Evolutionary conservation across 805 yeast genomes (phyloP).

Genomic region (Kurtzmaniella cleridarum): DNA sequence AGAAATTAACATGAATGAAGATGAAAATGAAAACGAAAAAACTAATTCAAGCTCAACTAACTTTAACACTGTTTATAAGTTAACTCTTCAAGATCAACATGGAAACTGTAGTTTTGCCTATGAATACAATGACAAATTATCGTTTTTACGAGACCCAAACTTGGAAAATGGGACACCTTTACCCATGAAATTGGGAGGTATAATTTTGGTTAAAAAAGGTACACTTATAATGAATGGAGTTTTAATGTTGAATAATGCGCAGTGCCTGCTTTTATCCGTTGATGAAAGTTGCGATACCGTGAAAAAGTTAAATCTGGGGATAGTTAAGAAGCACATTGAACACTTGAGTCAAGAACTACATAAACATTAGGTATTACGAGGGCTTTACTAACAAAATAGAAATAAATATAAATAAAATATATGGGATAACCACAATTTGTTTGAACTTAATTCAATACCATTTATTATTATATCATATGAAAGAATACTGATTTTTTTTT

Average conservation of each 20-base stretch:
- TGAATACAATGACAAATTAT: conserved; percentile 45
- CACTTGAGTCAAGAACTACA: conserved; percentile 26
- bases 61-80: conserved; percentile 36
- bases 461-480: too few species aligned
- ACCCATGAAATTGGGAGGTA: conserved; percentile 51
- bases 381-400: too few species aligned
- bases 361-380: not conserved
- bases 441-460: too few species aligned
- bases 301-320: conserved; percentile 26
- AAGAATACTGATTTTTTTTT: too few species aligned
- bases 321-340: conserved; percentile 34
- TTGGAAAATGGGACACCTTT: conserved; percentile 20
- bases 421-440: too few species aligned
- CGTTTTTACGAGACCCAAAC: conserved; percentile 36
- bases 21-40: conserved; percentile 10
- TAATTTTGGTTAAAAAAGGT: conserved; percentile 45
- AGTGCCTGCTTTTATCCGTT: conserved; percentile 29
- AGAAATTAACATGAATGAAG: conserved; percentile 45
- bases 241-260: conserved; percentile 27
- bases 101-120: conserved; percentile 54
- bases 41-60: conserved; percentile 1
- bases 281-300: conserved; percentile 17
- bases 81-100: conserved; percentile 50
- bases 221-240: conserved; percentile 45
- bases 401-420: too few species aligned